These are phyloP conservation scores for Neurospora sp. DNA, from an alignment of 495 filamentous ascomycete genomes.

Conservation along the genomic window DNA sequence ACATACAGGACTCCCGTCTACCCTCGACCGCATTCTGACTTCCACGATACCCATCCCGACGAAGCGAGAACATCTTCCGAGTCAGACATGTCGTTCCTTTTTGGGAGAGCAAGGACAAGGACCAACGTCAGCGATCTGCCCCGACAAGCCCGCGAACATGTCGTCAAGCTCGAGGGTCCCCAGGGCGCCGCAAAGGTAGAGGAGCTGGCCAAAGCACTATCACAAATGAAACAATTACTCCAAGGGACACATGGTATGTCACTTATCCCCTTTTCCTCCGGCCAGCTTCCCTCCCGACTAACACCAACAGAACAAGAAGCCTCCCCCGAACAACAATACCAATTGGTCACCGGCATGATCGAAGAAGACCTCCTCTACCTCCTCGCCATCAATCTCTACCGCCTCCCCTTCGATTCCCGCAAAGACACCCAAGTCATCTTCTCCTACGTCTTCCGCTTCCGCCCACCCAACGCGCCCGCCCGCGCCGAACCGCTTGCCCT, in stretches of 20 bases:
- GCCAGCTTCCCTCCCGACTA: no score
- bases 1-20: background rate
- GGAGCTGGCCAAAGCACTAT: constrained; percentile 57
- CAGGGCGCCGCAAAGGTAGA: constrained; percentile 42
- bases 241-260: constrained; percentile 68
- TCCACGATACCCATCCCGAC: background rate
- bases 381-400: constrained; percentile 66
- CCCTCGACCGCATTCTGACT: background rate
- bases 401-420: constrained; percentile 85
- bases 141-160: constrained; percentile 44
- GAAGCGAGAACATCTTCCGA: background rate
- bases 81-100: constrained; percentile 78
- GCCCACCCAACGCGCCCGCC: constrained; percentile 45
- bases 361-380: constrained; percentile 79
- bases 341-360: constrained; percentile 68
- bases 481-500: constrained; percentile 68
- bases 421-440: constrained; percentile 88
- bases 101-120: constrained; percentile 56
- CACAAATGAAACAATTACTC: constrained; percentile 73
- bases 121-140: constrained; percentile 42
- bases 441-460: constrained; percentile 78
- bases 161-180: constrained; percentile 43
- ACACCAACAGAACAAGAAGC: constrained; percentile 60
- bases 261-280: no score
- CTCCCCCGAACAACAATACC: constrained; percentile 74